Evolutionary conservation across 164 flowering plant species (phyloP).

Genomic region (Buxus sempervirens): DNA sequence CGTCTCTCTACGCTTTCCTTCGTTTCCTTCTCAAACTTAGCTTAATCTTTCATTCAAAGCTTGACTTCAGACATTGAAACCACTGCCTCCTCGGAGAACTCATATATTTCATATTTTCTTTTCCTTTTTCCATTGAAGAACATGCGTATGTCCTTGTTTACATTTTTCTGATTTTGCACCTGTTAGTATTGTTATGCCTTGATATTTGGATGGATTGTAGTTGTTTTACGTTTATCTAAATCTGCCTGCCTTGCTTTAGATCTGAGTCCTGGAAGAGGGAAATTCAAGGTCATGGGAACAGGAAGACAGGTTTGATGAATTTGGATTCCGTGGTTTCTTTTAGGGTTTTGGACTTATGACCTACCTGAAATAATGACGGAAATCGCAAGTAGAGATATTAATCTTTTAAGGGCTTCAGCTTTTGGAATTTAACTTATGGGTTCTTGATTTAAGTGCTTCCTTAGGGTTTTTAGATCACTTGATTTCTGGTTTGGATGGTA

Average conservation of each 20-base stretch:
- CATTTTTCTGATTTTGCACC: neutral
- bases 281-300: neutral
- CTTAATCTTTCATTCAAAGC: constrained; percentile 4
- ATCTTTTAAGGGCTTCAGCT: neutral
- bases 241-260: neutral
- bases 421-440: neutral
- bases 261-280: neutral
- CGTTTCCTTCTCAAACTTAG: constrained; percentile 3
- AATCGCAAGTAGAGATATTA: neutral
- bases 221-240: neutral
- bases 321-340: neutral
- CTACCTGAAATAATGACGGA: neutral
- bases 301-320: neutral
- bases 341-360: neutral
- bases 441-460: neutral
- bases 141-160: neutral
- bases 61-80: constrained; percentile 3
- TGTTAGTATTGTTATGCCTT: neutral
- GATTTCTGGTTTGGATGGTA: neutral
- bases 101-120: neutral
- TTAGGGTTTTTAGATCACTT: neutral
- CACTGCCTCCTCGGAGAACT: neutral
- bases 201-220: neutral
- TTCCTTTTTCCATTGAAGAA: neutral
- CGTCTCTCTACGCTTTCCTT: constrained; percentile 5